Conservation (phyloP, 139 green algal genomes). For the Chlorella ohadii region DNA sequence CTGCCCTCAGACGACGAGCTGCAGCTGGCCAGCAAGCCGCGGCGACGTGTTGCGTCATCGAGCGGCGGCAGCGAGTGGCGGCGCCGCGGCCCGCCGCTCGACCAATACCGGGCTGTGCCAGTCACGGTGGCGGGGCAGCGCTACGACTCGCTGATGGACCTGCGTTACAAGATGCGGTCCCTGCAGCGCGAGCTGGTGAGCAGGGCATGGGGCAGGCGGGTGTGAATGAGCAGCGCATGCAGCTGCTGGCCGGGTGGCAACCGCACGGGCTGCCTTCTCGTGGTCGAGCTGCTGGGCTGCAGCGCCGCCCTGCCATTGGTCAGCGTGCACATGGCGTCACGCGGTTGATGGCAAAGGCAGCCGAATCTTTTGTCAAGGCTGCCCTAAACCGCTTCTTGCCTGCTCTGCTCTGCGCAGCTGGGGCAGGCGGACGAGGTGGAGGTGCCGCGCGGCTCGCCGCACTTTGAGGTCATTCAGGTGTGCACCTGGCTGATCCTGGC, state of each 20-base stretch:
- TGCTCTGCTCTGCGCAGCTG: neutral
- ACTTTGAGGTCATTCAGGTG: constrained; percentile 14
- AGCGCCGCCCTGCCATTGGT: too few relatives aligned
- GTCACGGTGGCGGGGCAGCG: constrained; percentile 1
- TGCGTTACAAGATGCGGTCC: neutral
- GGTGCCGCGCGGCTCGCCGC: neutral
- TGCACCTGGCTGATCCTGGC: too few relatives aligned
- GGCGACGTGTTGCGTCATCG: neutral
- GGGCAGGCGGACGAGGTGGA: neutral
- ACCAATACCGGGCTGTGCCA: neutral
- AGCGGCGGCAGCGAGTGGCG: neutral
- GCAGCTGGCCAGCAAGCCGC: neutral
- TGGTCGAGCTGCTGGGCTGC: too few relatives aligned
- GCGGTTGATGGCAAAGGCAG: too few relatives aligned
- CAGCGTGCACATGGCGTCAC: too few relatives aligned
- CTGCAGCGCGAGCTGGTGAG: constrained; percentile 3
- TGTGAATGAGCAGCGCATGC: too few relatives aligned
- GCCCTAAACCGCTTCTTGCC: too few relatives aligned
- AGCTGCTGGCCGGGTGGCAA: too few relatives aligned
- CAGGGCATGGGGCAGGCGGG: too few relatives aligned
- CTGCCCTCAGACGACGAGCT: neutral
- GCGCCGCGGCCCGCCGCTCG: neutral
- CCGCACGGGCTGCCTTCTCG: too few relatives aligned
- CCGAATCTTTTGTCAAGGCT: too few relatives aligned
- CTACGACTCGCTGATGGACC: neutral